Conservation (phyloP, 2,329 filamentous ascomycete genomes). For the Alternaria gaisen region DNA sequence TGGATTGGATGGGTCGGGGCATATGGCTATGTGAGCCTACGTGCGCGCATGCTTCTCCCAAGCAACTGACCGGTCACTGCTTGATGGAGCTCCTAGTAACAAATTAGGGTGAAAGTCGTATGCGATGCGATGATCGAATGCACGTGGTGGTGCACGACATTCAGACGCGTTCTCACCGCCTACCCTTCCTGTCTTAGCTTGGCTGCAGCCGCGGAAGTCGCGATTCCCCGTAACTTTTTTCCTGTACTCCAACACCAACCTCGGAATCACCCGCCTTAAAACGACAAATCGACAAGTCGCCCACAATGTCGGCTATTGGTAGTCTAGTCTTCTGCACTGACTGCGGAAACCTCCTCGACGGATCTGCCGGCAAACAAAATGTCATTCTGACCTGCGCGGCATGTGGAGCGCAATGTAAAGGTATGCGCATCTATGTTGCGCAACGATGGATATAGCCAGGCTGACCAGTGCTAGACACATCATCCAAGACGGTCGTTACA, state of each 20-base stretch:
- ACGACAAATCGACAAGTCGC: constrained; percentile 9
- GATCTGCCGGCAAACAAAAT: constrained; percentile 78
- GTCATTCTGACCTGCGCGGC: constrained; percentile 83
- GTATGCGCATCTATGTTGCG: constrained; percentile 2
- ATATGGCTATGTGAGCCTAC: constrained; percentile 21
- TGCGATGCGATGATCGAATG: constrained; percentile 17
- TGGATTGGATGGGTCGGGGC: neutral
- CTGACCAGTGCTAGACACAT: constrained; percentile 34
- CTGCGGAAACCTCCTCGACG: constrained; percentile 88
- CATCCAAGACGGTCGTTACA: constrained; percentile 77
- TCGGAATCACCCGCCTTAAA: neutral
- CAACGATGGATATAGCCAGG: neutral
- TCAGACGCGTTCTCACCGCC: constrained; percentile 41
- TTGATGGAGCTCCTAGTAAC: neutral
- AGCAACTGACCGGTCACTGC: neutral
- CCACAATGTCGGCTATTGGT: constrained; percentile 83
- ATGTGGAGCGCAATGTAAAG: constrained; percentile 72
- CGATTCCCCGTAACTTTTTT: constrained; percentile 35
- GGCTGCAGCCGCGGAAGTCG: constrained; percentile 23
- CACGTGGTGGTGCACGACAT: constrained; percentile 11
- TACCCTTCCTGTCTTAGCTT: constrained; percentile 27
- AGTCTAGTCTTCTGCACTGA: constrained; percentile 92
- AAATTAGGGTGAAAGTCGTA: neutral
- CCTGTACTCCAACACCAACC: constrained; percentile 7
- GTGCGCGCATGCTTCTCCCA: constrained; percentile 21